phyloP scores from a whole-genome alignment of 2,329 filamentous ascomycete species.

The Hirsutella minnesotensis region DNA sequence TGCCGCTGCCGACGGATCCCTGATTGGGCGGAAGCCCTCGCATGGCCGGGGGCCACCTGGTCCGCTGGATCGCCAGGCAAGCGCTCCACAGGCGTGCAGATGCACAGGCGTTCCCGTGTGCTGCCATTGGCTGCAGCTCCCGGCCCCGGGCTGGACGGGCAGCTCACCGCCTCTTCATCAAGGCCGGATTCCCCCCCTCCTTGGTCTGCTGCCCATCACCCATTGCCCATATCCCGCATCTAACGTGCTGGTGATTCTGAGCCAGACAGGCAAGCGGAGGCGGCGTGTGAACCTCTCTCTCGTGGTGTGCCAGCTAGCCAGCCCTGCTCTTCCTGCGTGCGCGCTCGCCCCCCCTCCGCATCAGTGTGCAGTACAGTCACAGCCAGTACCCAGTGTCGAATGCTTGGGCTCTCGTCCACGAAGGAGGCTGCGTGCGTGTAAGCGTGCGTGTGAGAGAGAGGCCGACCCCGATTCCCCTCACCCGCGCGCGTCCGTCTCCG shows the following conservation, averaged over 20 bases:
- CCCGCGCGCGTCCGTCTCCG: background rate
- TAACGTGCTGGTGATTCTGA: background rate
- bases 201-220: conserved; percentile 9
- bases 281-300: no score
- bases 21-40: conserved; percentile 4
- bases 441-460: background rate
- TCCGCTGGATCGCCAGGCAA: conserved; percentile 13
- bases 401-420: no score
- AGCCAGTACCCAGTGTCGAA: no score
- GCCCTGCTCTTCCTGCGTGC: background rate
- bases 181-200: background rate
- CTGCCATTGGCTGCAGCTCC: conserved; percentile 22
- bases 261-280: no score
- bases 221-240: background rate
- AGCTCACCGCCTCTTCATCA: conserved; percentile 26
- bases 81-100: conserved; percentile 15
- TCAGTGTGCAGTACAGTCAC: no score
- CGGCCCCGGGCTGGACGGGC: conserved; percentile 18
- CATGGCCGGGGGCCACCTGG: conserved; percentile 4
- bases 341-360: no score
- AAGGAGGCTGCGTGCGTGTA: background rate
- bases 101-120: conserved; percentile 17
- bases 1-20: background rate
- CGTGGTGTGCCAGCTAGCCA: background rate
- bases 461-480: background rate